Conservation (phyloP, 495 filamentous ascomycete species). For the Xylaria nigripes region DNA sequence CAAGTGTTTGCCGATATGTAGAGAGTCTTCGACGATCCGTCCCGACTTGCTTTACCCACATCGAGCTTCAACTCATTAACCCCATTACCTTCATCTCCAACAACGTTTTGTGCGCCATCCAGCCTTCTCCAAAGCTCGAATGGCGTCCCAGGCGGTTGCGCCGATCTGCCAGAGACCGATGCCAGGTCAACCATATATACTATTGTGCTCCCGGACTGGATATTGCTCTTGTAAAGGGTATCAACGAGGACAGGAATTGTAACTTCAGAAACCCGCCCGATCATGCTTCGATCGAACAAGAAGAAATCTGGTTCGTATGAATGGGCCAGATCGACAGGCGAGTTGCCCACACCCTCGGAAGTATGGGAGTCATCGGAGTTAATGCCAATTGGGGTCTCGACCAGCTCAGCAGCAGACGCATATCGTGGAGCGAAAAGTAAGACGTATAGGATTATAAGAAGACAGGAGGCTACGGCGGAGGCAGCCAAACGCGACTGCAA, state of each 20-base stretch:
- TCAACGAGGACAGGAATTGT: constrained; percentile 55
- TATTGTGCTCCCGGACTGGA: constrained; percentile 47
- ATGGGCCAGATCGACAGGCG: constrained; percentile 14
- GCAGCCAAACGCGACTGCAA: constrained; percentile 64
- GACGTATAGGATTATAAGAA: constrained; percentile 49
- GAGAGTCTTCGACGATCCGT: constrained; percentile 39
- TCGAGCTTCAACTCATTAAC: constrained; percentile 2
- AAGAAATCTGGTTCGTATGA: constrained; percentile 52
- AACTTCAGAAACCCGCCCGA: constrained; percentile 49
- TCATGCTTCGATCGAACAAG: constrained; percentile 51
- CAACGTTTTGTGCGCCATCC: constrained; percentile 13
- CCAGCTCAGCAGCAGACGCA: constrained; percentile 51
- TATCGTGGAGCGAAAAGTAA: constrained; percentile 46
- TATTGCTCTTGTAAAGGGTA: constrained; percentile 43
- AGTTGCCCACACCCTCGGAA: constrained; percentile 20
- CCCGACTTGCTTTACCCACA: constrained; percentile 19
- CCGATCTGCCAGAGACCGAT: constrained; percentile 17
- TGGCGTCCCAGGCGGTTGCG: constrained; percentile 5
- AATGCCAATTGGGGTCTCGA: constrained; percentile 16
- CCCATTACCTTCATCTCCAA: constrained; percentile 10
- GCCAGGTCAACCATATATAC: constrained; percentile 29
- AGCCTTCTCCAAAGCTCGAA: constrained; percentile 16
- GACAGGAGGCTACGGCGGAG: constrained; percentile 48
- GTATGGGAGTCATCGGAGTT: constrained; percentile 15
- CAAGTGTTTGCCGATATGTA: constrained; percentile 81